Base-by-base conservation (phyloP, 495 filamentous ascomycete genomes). In the Talaromyces adpressus region DNA sequence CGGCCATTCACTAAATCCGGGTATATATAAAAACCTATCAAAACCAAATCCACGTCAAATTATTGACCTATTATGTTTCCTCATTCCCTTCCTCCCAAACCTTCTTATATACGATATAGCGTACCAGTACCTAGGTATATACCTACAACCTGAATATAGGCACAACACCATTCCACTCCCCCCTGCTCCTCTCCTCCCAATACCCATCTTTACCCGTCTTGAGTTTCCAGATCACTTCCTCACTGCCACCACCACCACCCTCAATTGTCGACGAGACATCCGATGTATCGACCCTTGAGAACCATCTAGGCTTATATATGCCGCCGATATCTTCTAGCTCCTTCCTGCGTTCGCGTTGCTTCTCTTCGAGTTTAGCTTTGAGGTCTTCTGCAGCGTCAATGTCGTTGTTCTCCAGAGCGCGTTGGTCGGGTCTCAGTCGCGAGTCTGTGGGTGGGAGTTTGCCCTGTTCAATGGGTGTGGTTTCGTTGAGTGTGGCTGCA, bases 341-440 rank as follows among this genome's bases (percentile, higher is more conserved):
- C 62, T 86, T 84, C 41, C 94, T 80, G 61, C 95, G 78, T 27
- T 80, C 79, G 36, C 94, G 81, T 78, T 98, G 94, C 11, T 81
- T 83, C 74, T 97, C 92, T 71, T 98, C 94, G 22, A 98, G 82
- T 64, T 79, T 80, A 1, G 85, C 82, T 76, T 98, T 98, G 71
- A 90, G 77, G 32, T 80, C 84, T 81, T 98, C 94, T 0, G 94
- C 94, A 12, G 81, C 76, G 68, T 97, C 94, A 18, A 97, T 74
- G 63, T 90, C 86, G 0, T 92, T 91, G 22, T 88, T 78, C 73
- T 98, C 94, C 0, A 87, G 82, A 1, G 92, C 86, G n/a, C 90
- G 81, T 79, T 98, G 95, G 69, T 98, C 94, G n/a, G 92, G 94
- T 29, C 94, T 80, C 29, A 97, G 75, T 54, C 94, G 77, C 5